Conservation (phyloP, 306 rosid species). For the Trifolium fragiferum region DNA sequence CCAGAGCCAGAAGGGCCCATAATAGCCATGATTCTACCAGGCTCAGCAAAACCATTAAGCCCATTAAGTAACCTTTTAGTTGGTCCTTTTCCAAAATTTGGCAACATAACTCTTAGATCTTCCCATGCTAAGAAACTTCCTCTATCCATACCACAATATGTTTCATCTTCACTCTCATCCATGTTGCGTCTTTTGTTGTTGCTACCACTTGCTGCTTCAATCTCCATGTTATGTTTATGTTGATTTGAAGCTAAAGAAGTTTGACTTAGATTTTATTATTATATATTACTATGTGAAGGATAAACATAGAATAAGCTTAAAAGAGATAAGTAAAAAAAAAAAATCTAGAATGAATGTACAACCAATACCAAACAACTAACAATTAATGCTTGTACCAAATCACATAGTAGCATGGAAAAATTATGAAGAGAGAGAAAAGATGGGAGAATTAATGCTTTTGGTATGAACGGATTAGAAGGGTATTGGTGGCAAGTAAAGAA, state of each 20-base stretch:
- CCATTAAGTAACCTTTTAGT: slow-evolving; percentile 82
- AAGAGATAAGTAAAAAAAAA: neutral
- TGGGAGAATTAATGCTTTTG: slow-evolving; percentile 34
- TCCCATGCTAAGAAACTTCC: slow-evolving; percentile 90
- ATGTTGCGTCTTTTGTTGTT: slow-evolving; percentile 23
- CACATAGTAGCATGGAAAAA: slow-evolving; percentile 32
- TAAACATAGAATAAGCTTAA: neutral
- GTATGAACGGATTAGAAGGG: slow-evolving; percentile 42
- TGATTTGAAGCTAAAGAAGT: neutral
- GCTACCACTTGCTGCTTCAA: slow-evolving; percentile 42
- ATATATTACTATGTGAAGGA: neutral
- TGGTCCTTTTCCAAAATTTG: slow-evolving; percentile 76
- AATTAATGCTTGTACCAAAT: slow-evolving; percentile 47
- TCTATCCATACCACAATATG: slow-evolving; percentile 49
- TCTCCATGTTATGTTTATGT: slow-evolving; percentile 56
- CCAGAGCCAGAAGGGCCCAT: slow-evolving; percentile 98
- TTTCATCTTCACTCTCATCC: slow-evolving; percentile 20
- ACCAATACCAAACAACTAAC: slow-evolving; percentile 73
- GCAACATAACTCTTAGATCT: slow-evolving; percentile 73
- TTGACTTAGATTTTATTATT: neutral
- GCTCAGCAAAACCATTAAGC: slow-evolving; percentile 77
- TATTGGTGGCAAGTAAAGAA: slow-evolving; percentile 55
- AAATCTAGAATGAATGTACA: slow-evolving; percentile 15
- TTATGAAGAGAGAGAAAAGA: slow-evolving; percentile 57
- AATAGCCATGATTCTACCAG: slow-evolving; percentile 86